Percentiles rank a stretch among this genome's conserved stretches.
These are phyloP conservation scores for Trametes cubensis DNA, from an alignment of 768 basidiomycete genomes.

Conservation along the genomic window DNA sequence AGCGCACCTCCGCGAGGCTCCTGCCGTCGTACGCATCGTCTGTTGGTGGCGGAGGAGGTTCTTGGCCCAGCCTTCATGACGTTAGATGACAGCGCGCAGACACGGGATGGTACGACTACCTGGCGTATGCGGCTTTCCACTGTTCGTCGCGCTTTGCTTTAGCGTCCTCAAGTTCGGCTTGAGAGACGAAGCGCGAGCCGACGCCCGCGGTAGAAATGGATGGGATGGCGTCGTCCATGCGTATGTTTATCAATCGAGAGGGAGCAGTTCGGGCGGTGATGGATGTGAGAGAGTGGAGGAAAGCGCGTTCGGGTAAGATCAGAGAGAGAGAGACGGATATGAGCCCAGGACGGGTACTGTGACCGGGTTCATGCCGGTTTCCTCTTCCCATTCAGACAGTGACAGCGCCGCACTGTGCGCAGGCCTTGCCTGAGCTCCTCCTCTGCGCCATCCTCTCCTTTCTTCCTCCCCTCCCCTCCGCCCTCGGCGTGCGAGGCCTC, in stretches of 20 bases:
- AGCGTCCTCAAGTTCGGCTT: slow-evolving; percentile 75
- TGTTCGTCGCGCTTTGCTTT: slow-evolving; percentile 76
- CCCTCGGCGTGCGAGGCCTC: slow-evolving; percentile 9
- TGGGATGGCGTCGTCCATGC: slow-evolving; percentile 74
- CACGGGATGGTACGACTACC: slow-evolving; percentile 41
- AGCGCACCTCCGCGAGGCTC: slow-evolving; percentile 83
- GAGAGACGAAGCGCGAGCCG: slow-evolving; percentile 83
- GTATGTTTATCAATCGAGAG: slow-evolving; percentile 35
- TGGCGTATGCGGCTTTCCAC: slow-evolving; percentile 89
- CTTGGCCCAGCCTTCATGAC: slow-evolving; percentile 70
- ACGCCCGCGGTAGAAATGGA: slow-evolving; percentile 73
- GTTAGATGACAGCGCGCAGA: slow-evolving; percentile 8
- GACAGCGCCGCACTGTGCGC: slow-evolving; percentile 22
- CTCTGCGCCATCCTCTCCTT: slow-evolving; percentile 13
- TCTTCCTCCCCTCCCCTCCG: slow-evolving; percentile 10
- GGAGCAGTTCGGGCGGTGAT: slow-evolving; percentile 4
- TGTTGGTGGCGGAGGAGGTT: slow-evolving; percentile 73
- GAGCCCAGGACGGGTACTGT: background rate
- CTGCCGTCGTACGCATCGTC: slow-evolving; percentile 83
- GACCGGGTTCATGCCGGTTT: slow-evolving; percentile 10
- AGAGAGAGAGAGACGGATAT: background rate
- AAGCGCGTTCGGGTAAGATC: background rate
- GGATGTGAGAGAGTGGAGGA: slow-evolving; percentile 2
- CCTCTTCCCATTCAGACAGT: slow-evolving; percentile 15
- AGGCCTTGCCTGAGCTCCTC: slow-evolving; percentile 8